A percentile compares a stretch with the other conserved stretches of the same genome.
Conservation (phyloP, 306 rosid genomes). For the Acacia crassicarpa region DNA sequence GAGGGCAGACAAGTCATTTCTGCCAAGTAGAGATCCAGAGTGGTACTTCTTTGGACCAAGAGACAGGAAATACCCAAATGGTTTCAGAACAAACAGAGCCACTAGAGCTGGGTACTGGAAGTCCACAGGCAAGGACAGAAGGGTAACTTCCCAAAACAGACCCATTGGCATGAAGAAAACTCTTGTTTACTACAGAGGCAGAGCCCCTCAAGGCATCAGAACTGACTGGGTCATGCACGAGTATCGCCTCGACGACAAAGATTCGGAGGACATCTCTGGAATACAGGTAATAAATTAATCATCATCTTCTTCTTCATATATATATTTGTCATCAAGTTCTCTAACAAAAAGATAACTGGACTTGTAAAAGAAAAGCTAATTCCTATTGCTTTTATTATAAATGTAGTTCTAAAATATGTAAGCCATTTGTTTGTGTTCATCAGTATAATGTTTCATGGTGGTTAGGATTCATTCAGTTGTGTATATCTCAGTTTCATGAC, state of each 20-base stretch:
- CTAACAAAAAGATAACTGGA: neutral
- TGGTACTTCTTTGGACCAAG: conserved; percentile 99
- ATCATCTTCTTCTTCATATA: neutral
- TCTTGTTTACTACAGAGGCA: conserved; percentile 86
- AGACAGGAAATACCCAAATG: conserved; percentile 92
- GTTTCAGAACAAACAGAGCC: conserved; percentile 95
- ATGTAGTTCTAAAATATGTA: neutral
- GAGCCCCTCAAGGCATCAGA: conserved; percentile 97
- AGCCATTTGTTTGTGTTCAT: neutral
- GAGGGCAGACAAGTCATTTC: conserved; percentile 76
- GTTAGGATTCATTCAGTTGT: neutral
- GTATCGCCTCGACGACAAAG: conserved; percentile 81
- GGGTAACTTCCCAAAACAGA: conserved; percentile 67
- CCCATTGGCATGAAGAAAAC: conserved; percentile 99
- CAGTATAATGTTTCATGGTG: neutral
- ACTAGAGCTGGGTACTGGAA: conserved; percentile 98
- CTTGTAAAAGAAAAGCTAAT: neutral
- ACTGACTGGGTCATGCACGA: conserved; percentile 99
- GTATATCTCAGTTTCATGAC: too few relatives aligned
- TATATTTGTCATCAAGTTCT: neutral
- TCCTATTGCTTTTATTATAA: neutral
- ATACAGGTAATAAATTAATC: conserved; percentile 59
- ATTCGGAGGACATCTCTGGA: conserved; percentile 37
- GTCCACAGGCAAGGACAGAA: conserved; percentile 90
- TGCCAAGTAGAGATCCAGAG: conserved; percentile 97